These are phyloP conservation scores for Podospora bellae-mahoneyi DNA, from an alignment of 495 filamentous ascomycete species.

Conservation along the genomic window DNA sequence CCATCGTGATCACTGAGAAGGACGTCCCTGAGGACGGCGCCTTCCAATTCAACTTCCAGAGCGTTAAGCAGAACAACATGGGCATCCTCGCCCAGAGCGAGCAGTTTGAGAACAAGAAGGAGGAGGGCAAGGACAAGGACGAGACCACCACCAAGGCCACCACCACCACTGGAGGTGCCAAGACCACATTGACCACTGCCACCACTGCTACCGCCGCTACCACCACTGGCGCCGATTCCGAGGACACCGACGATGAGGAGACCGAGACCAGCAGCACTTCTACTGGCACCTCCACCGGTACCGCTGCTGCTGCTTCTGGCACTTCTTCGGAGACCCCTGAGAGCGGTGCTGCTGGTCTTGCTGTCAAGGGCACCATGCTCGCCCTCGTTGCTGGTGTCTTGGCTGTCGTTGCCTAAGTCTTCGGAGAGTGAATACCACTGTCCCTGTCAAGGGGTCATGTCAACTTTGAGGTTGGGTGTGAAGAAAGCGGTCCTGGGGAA, in stretches of 20 bases:
- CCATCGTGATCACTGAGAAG: conserved; percentile 16
- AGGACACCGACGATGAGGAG: background rate
- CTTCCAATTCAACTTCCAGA: conserved; percentile 36
- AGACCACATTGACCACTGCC: background rate
- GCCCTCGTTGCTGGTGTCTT: conserved; percentile 7
- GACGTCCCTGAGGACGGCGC: conserved; percentile 21
- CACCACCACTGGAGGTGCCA: conserved; percentile 5
- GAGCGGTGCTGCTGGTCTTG: background rate
- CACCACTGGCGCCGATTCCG: background rate
- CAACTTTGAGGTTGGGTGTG: background rate
- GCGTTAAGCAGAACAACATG: conserved; percentile 23
- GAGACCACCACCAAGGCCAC: conserved; percentile 12
- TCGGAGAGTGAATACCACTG: background rate
- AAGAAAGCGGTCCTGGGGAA: background rate
- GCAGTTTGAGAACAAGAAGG: conserved; percentile 27
- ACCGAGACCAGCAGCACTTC: background rate
- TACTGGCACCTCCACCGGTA: background rate
- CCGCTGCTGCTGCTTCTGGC: background rate
- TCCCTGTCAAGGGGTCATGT: background rate
- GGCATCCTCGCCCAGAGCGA: conserved; percentile 34
- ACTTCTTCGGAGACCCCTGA: background rate
- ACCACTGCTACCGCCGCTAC: background rate
- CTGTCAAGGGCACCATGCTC: background rate
- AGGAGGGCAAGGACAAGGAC: conserved; percentile 9
- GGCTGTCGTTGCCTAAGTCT: background rate